These are phyloP conservation scores for Schizosaccharomyces versatilis DNA, from an alignment of 1,139 yeast genomes.

Conservation along the genomic window DNA sequence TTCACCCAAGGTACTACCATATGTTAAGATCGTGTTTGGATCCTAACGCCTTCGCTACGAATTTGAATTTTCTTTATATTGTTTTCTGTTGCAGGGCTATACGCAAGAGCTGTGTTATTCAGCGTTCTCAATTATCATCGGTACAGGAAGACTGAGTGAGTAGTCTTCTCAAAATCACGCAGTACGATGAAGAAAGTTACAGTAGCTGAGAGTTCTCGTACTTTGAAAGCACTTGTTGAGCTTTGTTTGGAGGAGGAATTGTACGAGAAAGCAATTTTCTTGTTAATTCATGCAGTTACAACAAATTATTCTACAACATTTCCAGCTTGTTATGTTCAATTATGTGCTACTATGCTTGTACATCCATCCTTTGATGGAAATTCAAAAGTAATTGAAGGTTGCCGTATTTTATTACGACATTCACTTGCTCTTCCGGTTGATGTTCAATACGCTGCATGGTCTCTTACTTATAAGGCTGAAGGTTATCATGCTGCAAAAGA, in stretches of 20 bases:
- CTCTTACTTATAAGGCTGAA: background rate
- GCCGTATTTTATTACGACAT: background rate
- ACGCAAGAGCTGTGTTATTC: too few relatives aligned
- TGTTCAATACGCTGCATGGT: background rate
- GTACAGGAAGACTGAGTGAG: too few relatives aligned
- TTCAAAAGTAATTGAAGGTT: background rate
- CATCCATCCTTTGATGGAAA: background rate
- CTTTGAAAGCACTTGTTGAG: background rate
- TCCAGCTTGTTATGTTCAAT: constrained; percentile 1
- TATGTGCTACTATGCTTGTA: background rate
- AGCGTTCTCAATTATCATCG: too few relatives aligned
- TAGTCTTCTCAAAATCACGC: too few relatives aligned
- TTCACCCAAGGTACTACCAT: too few relatives aligned
- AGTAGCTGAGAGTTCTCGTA: too few relatives aligned
- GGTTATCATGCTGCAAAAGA: background rate
- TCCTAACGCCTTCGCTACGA: too few relatives aligned
- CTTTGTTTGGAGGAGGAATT: constrained; percentile 1
- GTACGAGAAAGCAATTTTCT: background rate
- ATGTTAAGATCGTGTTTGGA: too few relatives aligned
- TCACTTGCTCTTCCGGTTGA: background rate
- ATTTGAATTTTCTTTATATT: too few relatives aligned
- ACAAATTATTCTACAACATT: background rate
- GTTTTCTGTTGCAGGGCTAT: too few relatives aligned
- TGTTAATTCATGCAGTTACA: background rate
- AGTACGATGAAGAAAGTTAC: too few relatives aligned